phyloP scores from a whole-genome alignment of 768 basidiomycete species.

The Chalciporus pseudorubinellus region DNA sequence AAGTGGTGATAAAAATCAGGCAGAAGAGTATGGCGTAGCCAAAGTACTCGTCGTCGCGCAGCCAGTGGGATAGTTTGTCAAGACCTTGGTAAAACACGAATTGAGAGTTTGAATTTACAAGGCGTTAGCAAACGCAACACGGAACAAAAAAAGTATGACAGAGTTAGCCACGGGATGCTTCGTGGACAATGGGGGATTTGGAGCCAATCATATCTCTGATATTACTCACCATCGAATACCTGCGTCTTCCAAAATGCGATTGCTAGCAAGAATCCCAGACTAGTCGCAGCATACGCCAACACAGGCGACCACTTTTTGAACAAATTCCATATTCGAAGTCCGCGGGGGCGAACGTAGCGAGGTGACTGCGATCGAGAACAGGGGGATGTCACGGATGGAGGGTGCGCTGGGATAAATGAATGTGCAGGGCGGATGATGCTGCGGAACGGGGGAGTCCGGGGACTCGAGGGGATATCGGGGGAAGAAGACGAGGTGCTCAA shows the following conservation, averaged over 20 bases:
- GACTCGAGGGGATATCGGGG: slow-evolving; percentile 22
- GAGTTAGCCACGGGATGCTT: not conserved
- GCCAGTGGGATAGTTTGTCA: slow-evolving; percentile 76
- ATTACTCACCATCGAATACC: slow-evolving; percentile 71
- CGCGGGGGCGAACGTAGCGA: slow-evolving; percentile 44
- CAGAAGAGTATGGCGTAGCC: slow-evolving; percentile 79
- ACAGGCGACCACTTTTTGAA: slow-evolving; percentile 76
- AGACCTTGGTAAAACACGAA: slow-evolving; percentile 50
- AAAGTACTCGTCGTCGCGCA: slow-evolving; percentile 65
- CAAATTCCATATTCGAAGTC: slow-evolving; percentile 54
- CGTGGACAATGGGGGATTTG: not conserved
- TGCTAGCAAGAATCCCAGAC: slow-evolving; percentile 73
- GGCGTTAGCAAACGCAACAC: not conserved
- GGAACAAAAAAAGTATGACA: not conserved
- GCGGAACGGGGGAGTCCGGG: slow-evolving; percentile 14
- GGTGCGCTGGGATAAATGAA: slow-evolving; percentile 20
- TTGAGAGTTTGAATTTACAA: not conserved
- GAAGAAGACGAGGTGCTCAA: not conserved
- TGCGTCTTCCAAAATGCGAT: slow-evolving; percentile 81
- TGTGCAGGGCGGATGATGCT: slow-evolving; percentile 16
- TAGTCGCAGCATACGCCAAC: slow-evolving; percentile 74
- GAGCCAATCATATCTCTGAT: not conserved
- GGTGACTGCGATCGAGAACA: slow-evolving; percentile 20
- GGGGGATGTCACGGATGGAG: slow-evolving; percentile 12
- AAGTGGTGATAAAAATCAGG: slow-evolving; percentile 83